Percentiles rank a stretch among this genome's conserved stretches.
phyloP scores from a whole-genome alignment of 2,329 filamentous ascomycete species.

The Pseudocercospora fijiensis region DNA sequence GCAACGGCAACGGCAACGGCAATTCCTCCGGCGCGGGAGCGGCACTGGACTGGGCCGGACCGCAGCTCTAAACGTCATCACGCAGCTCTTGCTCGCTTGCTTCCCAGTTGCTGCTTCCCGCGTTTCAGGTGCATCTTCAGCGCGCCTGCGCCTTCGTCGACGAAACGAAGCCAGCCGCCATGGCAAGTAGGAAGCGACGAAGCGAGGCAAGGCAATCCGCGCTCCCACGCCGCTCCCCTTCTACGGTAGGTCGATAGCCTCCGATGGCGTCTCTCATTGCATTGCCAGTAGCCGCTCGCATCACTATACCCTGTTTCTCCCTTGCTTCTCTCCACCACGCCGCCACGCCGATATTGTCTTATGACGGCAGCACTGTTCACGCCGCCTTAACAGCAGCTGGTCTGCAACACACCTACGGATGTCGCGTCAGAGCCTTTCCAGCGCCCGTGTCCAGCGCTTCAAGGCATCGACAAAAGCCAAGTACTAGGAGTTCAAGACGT shows the following conservation, averaged over 20 bases:
- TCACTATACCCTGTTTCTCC: conserved; percentile 5
- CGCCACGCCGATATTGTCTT: conserved; percentile 1
- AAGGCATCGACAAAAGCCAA: not conserved
- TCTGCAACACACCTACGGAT: not conserved
- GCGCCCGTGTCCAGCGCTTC: not conserved
- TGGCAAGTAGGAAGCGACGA: not conserved
- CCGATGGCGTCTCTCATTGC: not conserved
- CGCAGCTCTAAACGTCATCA: not conserved
- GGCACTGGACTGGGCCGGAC: too few relatives aligned
- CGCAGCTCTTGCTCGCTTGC: not conserved
- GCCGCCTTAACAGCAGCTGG: conserved; percentile 6
- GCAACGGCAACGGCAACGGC: too few relatives aligned
- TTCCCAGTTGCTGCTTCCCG: not conserved
- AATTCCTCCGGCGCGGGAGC: too few relatives aligned
- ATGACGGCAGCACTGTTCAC: conserved; percentile 7
- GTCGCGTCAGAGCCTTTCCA: not conserved
- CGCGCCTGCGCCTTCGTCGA: conserved; percentile 6
- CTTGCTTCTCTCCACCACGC: not conserved
- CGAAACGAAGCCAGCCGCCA: conserved; percentile 1
- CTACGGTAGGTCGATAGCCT: conserved; percentile 1
- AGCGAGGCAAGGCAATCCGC: not conserved
- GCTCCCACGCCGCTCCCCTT: not conserved
- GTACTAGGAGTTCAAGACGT: not conserved
- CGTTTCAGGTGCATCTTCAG: not conserved
- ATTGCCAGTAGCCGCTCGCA: not conserved